Evolutionary conservation across 73 alveolate genomes (phyloP).

Genomic region (Paramecium sonneborni): DNA sequence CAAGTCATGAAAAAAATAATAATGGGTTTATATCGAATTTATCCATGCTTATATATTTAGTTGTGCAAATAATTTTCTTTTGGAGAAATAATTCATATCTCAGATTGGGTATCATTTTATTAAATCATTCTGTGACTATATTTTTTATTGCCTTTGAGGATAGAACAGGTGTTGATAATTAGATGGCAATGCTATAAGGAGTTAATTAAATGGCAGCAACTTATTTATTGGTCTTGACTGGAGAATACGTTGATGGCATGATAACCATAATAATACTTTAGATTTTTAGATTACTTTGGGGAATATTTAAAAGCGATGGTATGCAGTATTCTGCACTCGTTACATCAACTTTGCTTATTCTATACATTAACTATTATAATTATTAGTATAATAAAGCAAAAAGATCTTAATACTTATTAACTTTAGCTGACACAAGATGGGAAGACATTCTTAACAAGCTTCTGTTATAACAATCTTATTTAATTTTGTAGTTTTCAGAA

Average conservation of each 20-base stretch:
- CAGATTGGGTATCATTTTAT: neutral
- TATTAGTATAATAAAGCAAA: neutral
- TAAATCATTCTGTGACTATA: constrained; percentile 7
- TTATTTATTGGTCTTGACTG: constrained; percentile 1
- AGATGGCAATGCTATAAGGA: constrained; percentile 2
- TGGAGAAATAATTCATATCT: neutral
- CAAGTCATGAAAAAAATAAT: neutral
- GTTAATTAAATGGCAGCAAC: constrained; percentile 12
- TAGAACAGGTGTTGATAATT: neutral
- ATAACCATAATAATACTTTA: neutral
- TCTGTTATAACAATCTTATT: neutral
- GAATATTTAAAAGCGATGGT: neutral
- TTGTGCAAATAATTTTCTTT: neutral
- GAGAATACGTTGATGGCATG: constrained; percentile 31
- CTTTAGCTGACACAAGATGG: neutral
- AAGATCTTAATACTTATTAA: neutral
- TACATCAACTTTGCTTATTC: neutral
- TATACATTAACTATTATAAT: neutral
- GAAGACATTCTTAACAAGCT: neutral
- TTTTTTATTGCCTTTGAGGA: constrained; percentile 24
- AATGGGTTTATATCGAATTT: neutral
- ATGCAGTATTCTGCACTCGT: neutral
- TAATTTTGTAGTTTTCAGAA: neutral
- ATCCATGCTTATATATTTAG: neutral
- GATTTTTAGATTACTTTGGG: neutral